Evolutionary conservation across 2,329 filamentous ascomycete genomes (phyloP), one percentile per base, ranked within the genome.

Genomic region (Neonectria sp.): DNA sequence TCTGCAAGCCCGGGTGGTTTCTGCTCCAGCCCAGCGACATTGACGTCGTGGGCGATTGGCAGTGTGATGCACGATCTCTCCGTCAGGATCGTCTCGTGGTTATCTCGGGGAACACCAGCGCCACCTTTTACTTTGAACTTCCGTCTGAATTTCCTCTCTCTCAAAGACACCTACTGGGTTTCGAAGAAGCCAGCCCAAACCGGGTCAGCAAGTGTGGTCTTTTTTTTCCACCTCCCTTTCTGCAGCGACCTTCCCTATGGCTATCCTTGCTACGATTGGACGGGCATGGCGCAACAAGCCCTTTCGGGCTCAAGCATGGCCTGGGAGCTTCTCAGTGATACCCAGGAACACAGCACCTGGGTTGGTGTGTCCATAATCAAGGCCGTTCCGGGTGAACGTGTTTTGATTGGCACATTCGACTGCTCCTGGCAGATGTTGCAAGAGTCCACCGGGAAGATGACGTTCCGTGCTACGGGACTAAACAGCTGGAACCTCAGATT

Each of bases 221-320:
- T 12, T 64, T 67, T 67, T 24, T 55, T 64, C 31, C 55, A 64
- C 33, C 51, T 67, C 31, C 65, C 65, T 35, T 67, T 64, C 29
- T 67, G 60, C 48, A 67, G 31, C 60, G 33, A 64, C 21, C 43
- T 67, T 8, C 55, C 49, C 27, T 27, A 35, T 24, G 55, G 37
- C 13, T 67, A 64, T 35, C 65, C 60, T 7, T 67, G 65, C 43
- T 64, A 64, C 27, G 49, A 64, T 24, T 67, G 65, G 65, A 60
- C 53, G 7, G 65, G 65, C 24, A 67, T 64, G 55, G 56, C 31
- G 2, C 49, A 48, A 29, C 60, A 67, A 27, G 24, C 60, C 6
- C 65, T 60, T 21, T 53, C 60, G 8, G 24, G 37, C 35, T 67
- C 64, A 17, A 45, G 53, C 25, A 63, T 67, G 64, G 31, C n/a